Percentiles rank a stretch among this genome's conserved stretches.
These are phyloP conservation scores for Ehretia macrophylla DNA, from an alignment of 257 asterid genomes.

Conservation along the genomic window DNA sequence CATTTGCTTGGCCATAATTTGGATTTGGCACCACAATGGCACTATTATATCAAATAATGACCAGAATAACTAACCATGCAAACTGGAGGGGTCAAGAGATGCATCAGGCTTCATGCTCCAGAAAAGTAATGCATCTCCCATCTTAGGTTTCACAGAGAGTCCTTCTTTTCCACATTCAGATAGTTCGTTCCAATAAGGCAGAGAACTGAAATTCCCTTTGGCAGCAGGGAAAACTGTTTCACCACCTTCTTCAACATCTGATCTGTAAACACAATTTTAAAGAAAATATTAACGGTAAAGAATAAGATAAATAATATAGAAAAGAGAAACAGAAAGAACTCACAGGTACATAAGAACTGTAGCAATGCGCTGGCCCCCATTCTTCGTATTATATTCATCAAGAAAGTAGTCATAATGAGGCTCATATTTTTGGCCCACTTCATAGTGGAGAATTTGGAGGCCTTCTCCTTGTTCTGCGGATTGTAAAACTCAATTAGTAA, in stretches of 20 bases:
- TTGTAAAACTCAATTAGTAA: constrained; percentile 16
- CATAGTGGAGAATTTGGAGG: constrained; percentile 93
- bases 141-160: constrained; percentile 88
- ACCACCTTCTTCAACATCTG: constrained; percentile 99
- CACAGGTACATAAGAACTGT: constrained; percentile 95
- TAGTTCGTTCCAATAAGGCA: constrained; percentile 95
- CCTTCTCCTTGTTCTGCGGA: constrained; percentile 90
- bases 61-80: constrained; percentile 69
- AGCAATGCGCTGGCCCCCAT: constrained; percentile 97
- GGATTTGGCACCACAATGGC: background rate
- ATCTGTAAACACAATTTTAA: constrained; percentile 36
- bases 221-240: constrained; percentile 98
- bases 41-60: background rate
- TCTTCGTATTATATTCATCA: constrained; percentile 73
- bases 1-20: background rate
- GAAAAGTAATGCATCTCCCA: constrained; percentile 96
- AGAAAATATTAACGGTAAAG: background rate
- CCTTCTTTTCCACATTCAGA: constrained; percentile 93
- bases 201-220: constrained; percentile 70
- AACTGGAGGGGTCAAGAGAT: constrained; percentile 78
- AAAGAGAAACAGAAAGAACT: constrained; percentile 22
- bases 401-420: constrained; percentile 91
- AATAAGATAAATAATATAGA: background rate
- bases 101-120: constrained; percentile 99
- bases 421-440: constrained; percentile 95